phyloP scores from a whole-genome alignment of 1,139 yeast genomes.

The Protomyces pachydermus region DNA sequence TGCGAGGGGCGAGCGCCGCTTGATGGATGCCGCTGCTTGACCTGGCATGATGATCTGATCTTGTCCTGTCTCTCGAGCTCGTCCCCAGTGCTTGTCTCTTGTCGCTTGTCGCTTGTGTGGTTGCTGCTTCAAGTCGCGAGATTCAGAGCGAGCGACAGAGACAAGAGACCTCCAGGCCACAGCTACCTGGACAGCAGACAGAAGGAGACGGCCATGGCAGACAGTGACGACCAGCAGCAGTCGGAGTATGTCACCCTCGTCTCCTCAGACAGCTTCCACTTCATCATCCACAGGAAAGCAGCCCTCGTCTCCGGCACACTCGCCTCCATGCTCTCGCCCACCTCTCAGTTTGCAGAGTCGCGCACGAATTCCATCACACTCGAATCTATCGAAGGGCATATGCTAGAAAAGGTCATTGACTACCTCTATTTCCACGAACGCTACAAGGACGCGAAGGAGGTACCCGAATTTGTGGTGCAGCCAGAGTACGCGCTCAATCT shows the following conservation, averaged over 20 bases:
- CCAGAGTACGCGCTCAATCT: constrained; percentile 90
- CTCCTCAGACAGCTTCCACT: constrained; percentile 68
- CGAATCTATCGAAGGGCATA: constrained; percentile 28
- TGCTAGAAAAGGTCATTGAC: constrained; percentile 77
- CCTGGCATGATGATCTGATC: not conserved
- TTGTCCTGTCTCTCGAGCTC: no score
- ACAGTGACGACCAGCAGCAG: not conserved
- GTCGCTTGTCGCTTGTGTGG: no score
- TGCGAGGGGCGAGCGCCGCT: not conserved
- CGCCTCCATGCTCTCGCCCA: constrained; percentile 52
- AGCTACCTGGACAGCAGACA: no score
- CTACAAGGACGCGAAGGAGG: constrained; percentile 47
- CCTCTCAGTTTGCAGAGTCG: constrained; percentile 28
- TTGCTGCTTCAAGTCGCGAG: no score
- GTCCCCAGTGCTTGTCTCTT: no score
- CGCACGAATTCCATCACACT: constrained; percentile 28
- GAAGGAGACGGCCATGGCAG: not conserved
- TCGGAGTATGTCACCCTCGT: constrained; percentile 57
- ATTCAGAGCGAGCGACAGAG: no score
- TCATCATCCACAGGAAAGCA: constrained; percentile 64
- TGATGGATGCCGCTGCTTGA: not conserved
- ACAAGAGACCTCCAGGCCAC: no score
- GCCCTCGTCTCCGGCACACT: constrained; percentile 78
- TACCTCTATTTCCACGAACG: constrained; percentile 73
- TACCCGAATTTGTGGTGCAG: constrained; percentile 85